Evolutionary conservation across 1,284 basidiomycete species (phyloP).

Genomic region (Sanghuangporus sanghuang): DNA sequence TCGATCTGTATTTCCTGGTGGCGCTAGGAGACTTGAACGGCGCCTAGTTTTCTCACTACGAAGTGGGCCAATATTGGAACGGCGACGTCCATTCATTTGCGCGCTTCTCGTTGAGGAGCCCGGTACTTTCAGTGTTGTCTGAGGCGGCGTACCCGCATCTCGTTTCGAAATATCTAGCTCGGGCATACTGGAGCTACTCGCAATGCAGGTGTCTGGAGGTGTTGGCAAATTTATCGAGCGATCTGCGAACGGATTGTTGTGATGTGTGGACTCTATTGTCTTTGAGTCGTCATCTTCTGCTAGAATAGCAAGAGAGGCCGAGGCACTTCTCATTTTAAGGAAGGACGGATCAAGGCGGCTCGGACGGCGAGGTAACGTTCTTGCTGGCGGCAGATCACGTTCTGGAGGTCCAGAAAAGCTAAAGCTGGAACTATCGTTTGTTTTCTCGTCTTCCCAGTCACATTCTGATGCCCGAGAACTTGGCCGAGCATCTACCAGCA

Average conservation of each 20-base stretch:
- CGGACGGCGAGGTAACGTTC: conserved; percentile 34
- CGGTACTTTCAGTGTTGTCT: conserved; percentile 43
- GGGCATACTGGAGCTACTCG: conserved; percentile 22
- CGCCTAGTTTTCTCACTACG: conserved; percentile 64
- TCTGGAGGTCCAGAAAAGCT: conserved; percentile 39
- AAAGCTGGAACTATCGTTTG: conserved; percentile 58
- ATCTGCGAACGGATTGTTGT: conserved; percentile 47
- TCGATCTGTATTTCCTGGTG: conserved; percentile 25
- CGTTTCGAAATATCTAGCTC: conserved; percentile 33
- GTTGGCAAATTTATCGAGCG: conserved; percentile 49
- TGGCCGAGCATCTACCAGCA: conserved; percentile 23
- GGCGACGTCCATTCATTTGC: conserved; percentile 38
- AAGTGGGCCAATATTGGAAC: conserved; percentile 68
- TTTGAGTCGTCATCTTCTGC: conserved; percentile 64
- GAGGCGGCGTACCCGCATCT: conserved; percentile 40
- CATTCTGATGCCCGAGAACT: conserved; percentile 64
- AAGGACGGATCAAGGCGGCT: conserved; percentile 66
- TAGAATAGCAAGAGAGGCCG: conserved; percentile 54
- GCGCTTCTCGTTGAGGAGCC: conserved; percentile 29
- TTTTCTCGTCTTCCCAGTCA: conserved; percentile 86
- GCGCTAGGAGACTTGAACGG: conserved; percentile 73
- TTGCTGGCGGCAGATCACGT: conserved; percentile 24
- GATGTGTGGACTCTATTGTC: conserved; percentile 30
- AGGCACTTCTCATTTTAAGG: conserved; percentile 51
- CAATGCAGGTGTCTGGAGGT: conserved; percentile 25